Conservation (phyloP, 1,139 yeast species). For the Yamadazyma oceani region DNA sequence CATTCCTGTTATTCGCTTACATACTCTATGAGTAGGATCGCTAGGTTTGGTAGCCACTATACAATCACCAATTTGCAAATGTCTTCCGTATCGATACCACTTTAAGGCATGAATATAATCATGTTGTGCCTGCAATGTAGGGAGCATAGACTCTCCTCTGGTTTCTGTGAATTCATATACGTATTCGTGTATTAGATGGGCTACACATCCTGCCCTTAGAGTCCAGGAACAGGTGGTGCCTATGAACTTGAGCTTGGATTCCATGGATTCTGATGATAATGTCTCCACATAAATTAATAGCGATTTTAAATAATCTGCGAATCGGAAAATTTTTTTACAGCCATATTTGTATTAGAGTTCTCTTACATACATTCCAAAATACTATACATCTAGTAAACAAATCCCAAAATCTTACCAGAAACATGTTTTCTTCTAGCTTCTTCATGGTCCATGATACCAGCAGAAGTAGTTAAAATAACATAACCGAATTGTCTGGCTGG, state of each 20-base stretch:
- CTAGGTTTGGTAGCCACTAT: constrained; percentile 90
- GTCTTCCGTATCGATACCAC: constrained; percentile 55
- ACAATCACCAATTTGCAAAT: constrained; percentile 76
- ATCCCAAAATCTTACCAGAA: constrained; percentile 96
- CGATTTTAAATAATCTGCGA: background rate
- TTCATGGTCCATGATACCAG: constrained; percentile 99
- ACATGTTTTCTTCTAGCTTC: constrained; percentile 99
- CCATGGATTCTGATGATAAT: constrained; percentile 8
- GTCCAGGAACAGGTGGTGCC: constrained; percentile 45
- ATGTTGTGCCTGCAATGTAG: constrained; percentile 71
- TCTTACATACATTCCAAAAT: too few relatives aligned
- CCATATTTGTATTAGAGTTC: too few relatives aligned
- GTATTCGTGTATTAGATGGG: constrained; percentile 66
- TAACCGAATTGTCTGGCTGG: constrained; percentile 99
- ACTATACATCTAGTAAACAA: constrained; percentile 65
- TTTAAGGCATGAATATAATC: constrained; percentile 85
- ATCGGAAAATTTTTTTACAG: too few relatives aligned
- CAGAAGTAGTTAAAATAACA: constrained; percentile 96
- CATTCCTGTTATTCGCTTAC: constrained; percentile 93
- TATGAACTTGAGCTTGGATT: constrained; percentile 30
- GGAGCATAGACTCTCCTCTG: constrained; percentile 93
- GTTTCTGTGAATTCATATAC: constrained; percentile 80
- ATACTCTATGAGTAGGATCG: constrained; percentile 80
- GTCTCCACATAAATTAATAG: too few relatives aligned
- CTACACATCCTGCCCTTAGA: constrained; percentile 63